Evolutionary conservation across 352 stramenopile species (phyloP).

Genomic region (Globisporangium acanthophoron): DNA sequence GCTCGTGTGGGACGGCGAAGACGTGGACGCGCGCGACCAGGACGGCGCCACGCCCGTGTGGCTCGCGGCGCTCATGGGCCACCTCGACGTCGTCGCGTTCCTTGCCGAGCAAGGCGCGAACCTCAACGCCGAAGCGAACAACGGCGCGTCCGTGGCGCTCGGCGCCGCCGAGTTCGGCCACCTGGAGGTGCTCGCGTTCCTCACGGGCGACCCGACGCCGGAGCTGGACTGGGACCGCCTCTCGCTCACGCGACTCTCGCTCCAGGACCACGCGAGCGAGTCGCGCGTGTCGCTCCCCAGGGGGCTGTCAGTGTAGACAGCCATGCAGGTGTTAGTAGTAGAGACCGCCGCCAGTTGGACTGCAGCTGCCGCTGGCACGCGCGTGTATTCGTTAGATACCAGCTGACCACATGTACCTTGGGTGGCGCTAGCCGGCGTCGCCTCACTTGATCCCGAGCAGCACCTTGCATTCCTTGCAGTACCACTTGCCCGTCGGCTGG

Average conservation of each 20-base stretch:
- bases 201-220: constrained; percentile 18
- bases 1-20: constrained; percentile 14
- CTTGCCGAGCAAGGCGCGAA: constrained; percentile 29
- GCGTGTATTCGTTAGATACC: background rate
- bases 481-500: constrained; percentile 78
- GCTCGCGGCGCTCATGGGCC: constrained; percentile 29
- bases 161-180: constrained; percentile 29
- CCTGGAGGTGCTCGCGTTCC: constrained; percentile 28
- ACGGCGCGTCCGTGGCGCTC: constrained; percentile 19
- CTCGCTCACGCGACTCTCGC: constrained; percentile 14
- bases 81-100: constrained; percentile 26
- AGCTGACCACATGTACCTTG: background rate
- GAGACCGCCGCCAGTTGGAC: too few species aligned
- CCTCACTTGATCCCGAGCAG: constrained; percentile 61
- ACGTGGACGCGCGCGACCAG: constrained; percentile 23
- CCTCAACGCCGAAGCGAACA: constrained; percentile 11
- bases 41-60: constrained; percentile 30
- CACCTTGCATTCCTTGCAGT: constrained; percentile 75
- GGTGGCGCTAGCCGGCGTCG: background rate
- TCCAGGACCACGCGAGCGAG: constrained; percentile 11
- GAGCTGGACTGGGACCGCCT: constrained; percentile 1
- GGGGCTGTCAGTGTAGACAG: background rate
- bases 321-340: too few species aligned
- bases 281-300: constrained; percentile 1
- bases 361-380: background rate